Evolutionary conservation across 1,284 basidiomycete genomes (phyloP).

Genomic region (Lignosus rhinocerotis): DNA sequence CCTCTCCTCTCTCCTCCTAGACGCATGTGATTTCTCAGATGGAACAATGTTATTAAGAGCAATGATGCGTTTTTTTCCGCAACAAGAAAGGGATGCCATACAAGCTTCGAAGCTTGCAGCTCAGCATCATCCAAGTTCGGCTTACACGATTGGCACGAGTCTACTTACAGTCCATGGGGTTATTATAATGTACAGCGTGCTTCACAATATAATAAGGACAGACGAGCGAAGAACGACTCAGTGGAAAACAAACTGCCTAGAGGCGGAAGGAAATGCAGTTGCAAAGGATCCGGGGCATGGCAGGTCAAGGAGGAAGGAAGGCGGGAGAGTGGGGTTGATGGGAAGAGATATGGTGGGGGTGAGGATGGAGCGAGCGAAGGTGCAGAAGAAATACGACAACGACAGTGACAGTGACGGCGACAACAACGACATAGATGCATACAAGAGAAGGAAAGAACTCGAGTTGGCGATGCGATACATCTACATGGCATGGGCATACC

Average conservation of each 20-base stretch:
- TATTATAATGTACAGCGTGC: conserved; percentile 27
- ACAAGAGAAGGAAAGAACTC: conserved; percentile 9
- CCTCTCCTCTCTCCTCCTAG: neutral
- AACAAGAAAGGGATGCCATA: neutral
- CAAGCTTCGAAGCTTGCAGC: neutral
- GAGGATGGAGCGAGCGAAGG: conserved; percentile 2
- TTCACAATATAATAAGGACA: conserved; percentile 19
- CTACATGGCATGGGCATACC: conserved; percentile 34
- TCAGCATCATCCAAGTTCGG: neutral
- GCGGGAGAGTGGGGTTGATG: neutral
- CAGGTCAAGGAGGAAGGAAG: neutral
- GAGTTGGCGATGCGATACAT: conserved; percentile 15
- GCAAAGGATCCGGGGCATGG: neutral
- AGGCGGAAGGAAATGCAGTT: neutral
- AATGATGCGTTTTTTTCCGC: neutral
- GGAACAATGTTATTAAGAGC: neutral
- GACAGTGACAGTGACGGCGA: conserved; percentile 2
- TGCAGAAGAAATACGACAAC: conserved; percentile 14
- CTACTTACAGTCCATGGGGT: conserved; percentile 19
- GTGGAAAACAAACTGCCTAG: neutral
- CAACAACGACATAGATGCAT: conserved; percentile 3
- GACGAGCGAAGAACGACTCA: conserved; percentile 8
- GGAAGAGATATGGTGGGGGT: neutral
- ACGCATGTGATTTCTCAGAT: neutral
- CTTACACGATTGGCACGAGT: conserved; percentile 1